Conservation (phyloP, 2,329 filamentous ascomycete genomes). For the Monosporascus sp. region DNA sequence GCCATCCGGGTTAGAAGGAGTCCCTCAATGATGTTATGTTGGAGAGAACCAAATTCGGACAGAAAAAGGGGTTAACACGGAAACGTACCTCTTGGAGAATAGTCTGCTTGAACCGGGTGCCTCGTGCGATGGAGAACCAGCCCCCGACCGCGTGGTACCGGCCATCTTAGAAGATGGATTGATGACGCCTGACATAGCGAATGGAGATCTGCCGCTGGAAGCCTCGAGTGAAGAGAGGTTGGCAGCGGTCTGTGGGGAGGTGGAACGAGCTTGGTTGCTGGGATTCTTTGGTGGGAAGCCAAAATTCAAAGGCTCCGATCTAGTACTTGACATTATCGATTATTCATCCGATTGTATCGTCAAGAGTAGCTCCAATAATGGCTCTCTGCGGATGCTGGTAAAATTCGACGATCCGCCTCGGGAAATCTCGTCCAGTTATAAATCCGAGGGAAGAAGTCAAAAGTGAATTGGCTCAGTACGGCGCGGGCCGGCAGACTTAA, state of each 20-base stretch:
- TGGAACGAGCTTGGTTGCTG: conserved; percentile 65
- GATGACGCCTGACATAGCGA: conserved; percentile 62
- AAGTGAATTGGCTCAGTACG: conserved; percentile 7
- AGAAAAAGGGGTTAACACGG: conserved; percentile 5
- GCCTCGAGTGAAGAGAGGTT: conserved; percentile 66
- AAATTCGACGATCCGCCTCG: conserved; percentile 1
- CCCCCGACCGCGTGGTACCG: conserved; percentile 66
- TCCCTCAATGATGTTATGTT: neutral
- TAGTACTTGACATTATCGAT: conserved; percentile 90
- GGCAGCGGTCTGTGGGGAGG: conserved; percentile 73
- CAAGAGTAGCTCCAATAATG: conserved; percentile 24
- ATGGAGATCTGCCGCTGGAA: conserved; percentile 65
- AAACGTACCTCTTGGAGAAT: conserved; percentile 81
- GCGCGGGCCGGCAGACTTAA: neutral
- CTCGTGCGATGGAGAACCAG: conserved; percentile 95
- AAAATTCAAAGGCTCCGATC: conserved; percentile 81
- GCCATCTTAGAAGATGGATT: conserved; percentile 55
- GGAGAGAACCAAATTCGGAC: conserved; percentile 11
- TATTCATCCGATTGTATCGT: conserved; percentile 53
- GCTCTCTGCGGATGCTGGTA: conserved; percentile 23
- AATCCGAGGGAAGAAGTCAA: conserved; percentile 15
- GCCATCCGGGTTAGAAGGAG: neutral
- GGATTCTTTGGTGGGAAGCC: conserved; percentile 66
- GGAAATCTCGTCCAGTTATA: conserved; percentile 14
- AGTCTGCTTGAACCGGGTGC: conserved; percentile 64